These are phyloP conservation scores for Apiotrichum brassicae DNA, from an alignment of 1,284 basidiomycete species.

Conservation along the genomic window DNA sequence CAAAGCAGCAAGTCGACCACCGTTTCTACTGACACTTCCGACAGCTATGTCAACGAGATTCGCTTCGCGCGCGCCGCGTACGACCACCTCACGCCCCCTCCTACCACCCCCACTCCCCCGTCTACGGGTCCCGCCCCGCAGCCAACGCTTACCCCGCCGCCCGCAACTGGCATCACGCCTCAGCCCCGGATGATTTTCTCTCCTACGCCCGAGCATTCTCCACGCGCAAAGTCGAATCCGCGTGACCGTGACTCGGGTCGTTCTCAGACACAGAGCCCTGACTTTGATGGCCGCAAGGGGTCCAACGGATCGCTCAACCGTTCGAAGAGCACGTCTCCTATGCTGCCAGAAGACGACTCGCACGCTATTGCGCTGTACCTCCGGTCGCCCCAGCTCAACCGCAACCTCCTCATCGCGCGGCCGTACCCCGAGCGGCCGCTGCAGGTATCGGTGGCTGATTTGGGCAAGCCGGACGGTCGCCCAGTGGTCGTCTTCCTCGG, in stretches of 20 bases:
- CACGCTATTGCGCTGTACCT: constrained; percentile 55
- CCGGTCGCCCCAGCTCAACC: constrained; percentile 75
- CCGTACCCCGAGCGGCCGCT: constrained; percentile 59
- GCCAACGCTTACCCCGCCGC: constrained; percentile 1
- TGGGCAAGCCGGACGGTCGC: constrained; percentile 72
- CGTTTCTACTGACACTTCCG: constrained; percentile 6
- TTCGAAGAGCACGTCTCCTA: constrained; percentile 9
- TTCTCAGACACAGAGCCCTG: neutral
- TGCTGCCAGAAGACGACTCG: constrained; percentile 16
- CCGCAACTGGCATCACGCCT: neutral
- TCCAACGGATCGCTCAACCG: constrained; percentile 7
- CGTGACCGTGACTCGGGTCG: neutral
- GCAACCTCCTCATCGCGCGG: constrained; percentile 67
- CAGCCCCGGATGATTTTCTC: constrained; percentile 2
- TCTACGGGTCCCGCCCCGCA: neutral
- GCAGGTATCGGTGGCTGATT: constrained; percentile 86
- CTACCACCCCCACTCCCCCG: neutral
- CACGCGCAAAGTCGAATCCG: neutral
- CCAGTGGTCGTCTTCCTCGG: constrained; percentile 89
- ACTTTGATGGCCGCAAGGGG: constrained; percentile 4
- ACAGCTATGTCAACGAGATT: constrained; percentile 15
- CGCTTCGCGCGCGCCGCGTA: constrained; percentile 16
- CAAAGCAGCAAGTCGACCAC: constrained; percentile 4
- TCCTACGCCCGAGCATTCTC: constrained; percentile 9
- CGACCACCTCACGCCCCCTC: constrained; percentile 8